A percentile compares a stretch with the other conserved stretches of the same genome.
phyloP scores from a whole-genome alignment of 305 asterid species.

The Nicotiana rustica region DNA sequence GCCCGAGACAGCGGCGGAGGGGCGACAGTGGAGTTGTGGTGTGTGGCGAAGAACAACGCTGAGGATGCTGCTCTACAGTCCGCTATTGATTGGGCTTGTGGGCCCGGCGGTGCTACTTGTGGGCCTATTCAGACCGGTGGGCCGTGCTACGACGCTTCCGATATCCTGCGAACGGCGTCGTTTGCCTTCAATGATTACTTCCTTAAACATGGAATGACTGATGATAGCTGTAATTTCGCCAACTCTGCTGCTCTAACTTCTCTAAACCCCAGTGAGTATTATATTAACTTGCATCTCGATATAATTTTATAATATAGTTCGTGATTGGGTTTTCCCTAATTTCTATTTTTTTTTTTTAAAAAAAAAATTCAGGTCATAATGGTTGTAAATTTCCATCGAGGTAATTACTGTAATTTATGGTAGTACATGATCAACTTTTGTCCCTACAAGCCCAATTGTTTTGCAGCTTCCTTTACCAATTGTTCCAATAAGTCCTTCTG shows the following conservation, averaged over 20 bases:
- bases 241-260: constrained; percentile 77
- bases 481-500: background rate
- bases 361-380: constrained; percentile 51
- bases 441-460: background rate
- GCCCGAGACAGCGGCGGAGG: constrained; percentile 46
- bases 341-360: background rate
- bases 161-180: constrained; percentile 72
- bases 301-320: background rate
- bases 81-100: constrained; percentile 85
- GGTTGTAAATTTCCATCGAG: constrained; percentile 79
- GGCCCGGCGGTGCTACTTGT: constrained; percentile 77
- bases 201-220: constrained; percentile 58
- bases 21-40: constrained; percentile 66
- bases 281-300: background rate
- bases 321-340: background rate
- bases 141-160: constrained; percentile 79
- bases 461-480: background rate
- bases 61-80: constrained; percentile 73
- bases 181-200: constrained; percentile 82
- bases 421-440: background rate
- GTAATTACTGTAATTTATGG: constrained; percentile 41
- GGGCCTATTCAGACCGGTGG: constrained; percentile 74
- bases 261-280: constrained; percentile 71
- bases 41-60: constrained; percentile 92
- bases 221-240: constrained; percentile 65